Base-by-base conservation (phyloP, 75 land plant genomes). In the Pinus tabuliformis region DNA sequence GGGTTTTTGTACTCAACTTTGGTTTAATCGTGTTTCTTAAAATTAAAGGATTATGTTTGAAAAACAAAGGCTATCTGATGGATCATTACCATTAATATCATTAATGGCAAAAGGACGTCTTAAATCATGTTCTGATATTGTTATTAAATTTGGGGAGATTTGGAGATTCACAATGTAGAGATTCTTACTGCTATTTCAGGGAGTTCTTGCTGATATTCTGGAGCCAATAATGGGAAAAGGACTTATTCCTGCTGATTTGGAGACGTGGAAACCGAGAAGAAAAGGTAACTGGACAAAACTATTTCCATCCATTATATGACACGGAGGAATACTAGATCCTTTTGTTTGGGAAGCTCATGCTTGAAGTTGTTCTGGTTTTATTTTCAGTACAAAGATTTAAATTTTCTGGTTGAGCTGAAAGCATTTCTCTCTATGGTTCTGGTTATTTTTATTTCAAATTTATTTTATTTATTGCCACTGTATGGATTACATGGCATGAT, bases 211-310 rank as follows among this genome's bases (percentile, higher is more conserved):
- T 75, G 99, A 97, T 73, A 97, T 97, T 58, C 79, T 97, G 74
- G 95, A 97, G 79, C 99, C 99, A 73, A 95, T 97, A 77, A 97
- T 97, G 98, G 99, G 99, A 42, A 97, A 97, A 80, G 99, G 99
- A 62, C 92, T 97, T 70, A 97, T 97, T 76, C 99, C 99, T 74
- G 98, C 99, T 73, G 99, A 97, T 76, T 85, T 95, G 66, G 98
- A 92, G 39, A 97, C 98, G n/a, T 97, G 99, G 99, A 97, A 88
- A 82, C 85, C 81, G 57, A 85, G 99, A 79, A 89, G 99, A 80
- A 85, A 90, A 90, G 99, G 99, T 92, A 66, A 85, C 81, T 30
- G 3, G 5, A 36, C 37, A 18, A 36, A 75, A 16, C 28, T 3
- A 73, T 16, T 56, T 56, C 18, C 18, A 24, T 8, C 26, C 21